Evolutionary conservation across 306 rosid genomes (phyloP), one percentile per base, ranked within the genome.

Genomic region (Prunus mongolica): DNA sequence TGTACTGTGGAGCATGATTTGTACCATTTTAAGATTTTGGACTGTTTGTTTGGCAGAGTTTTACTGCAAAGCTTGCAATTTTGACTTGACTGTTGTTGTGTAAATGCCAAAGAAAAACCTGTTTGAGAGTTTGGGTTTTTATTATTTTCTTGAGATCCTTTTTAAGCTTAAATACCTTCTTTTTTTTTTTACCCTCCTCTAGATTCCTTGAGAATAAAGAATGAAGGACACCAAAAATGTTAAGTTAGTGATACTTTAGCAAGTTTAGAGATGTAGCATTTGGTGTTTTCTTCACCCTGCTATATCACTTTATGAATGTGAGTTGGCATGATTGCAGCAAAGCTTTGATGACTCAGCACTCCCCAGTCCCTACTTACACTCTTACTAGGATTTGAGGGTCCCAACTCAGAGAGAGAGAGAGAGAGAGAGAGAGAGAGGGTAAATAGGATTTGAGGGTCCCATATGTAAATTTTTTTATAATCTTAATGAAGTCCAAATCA

Each of bases 361-460:
- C 19, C 54, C 54, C 6, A 49, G 18, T 49, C 54, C 54, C 14
- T 15, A 49, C 44, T 38, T 38, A 38, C 44, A 38, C 44, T 38
- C 44, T 38, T 38, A 6, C 44, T 38, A 38, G 44, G 74, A 51
- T 28, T 50, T 28, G 34, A 32, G 20, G 45, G 49, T 10, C 38
- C 62, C 62, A 6, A 60, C 7, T 32, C 22, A 6, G 16, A 10
- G 38, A 68, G 32, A 67, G 72, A 67, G 72, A 24, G 72, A 24
- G 28, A 24, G 24, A 24, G 24, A 24, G 25, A 22, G 24, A 44
- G 7, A 65, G 20, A 60, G 45, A 69, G 55, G 60, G 44, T 18
- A 46, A 12, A 50, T 15, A 19, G 0, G 66, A 72, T 41, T 19
- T 71, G 25, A 32, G 57, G 81, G 73, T n/a, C 67, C 82, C 77